Evolutionary conservation across 2,329 filamentous ascomycete species (phyloP).

Genomic region (Dactylellina cionopaga): DNA sequence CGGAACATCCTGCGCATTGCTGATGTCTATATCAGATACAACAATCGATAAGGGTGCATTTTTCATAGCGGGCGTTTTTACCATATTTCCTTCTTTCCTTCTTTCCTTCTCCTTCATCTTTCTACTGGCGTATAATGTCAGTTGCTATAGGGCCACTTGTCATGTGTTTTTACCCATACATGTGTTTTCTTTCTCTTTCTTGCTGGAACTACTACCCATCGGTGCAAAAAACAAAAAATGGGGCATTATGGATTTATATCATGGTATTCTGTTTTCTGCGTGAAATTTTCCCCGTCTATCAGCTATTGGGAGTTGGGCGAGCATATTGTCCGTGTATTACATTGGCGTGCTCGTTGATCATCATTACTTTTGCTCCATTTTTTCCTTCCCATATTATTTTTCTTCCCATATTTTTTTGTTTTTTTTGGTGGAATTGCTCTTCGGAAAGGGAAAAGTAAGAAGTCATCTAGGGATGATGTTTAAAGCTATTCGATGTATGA

Average conservation of each 20-base stretch:
- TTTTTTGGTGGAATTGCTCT: neutral
- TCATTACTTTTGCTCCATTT: constrained; percentile 2
- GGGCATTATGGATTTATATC: constrained; percentile 16
- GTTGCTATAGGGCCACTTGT: no score
- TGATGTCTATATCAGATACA: neutral
- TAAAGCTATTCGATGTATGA: no score
- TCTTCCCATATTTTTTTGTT: neutral
- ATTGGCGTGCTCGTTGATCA: constrained; percentile 6
- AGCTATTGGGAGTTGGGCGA: constrained; percentile 29
- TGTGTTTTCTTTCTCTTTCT: no score
- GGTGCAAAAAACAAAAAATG: neutral
- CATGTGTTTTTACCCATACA: no score
- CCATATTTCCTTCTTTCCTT: neutral
- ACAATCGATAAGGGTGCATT: constrained; percentile 1
- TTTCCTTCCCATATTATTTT: neutral
- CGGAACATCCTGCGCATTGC: constrained; percentile 10
- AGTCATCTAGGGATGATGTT: neutral
- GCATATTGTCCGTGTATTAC: constrained; percentile 32
- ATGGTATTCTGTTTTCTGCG: constrained; percentile 4
- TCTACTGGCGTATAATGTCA: no score
- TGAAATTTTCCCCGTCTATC: constrained; percentile 1
- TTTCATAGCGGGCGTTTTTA: constrained; percentile 47
- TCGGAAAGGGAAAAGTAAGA: neutral
- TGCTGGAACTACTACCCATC: neutral
- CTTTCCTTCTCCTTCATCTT: neutral